Conservation (phyloP, 805 yeast genomes). For the Cyberlindnera misumaiensis region DNA sequence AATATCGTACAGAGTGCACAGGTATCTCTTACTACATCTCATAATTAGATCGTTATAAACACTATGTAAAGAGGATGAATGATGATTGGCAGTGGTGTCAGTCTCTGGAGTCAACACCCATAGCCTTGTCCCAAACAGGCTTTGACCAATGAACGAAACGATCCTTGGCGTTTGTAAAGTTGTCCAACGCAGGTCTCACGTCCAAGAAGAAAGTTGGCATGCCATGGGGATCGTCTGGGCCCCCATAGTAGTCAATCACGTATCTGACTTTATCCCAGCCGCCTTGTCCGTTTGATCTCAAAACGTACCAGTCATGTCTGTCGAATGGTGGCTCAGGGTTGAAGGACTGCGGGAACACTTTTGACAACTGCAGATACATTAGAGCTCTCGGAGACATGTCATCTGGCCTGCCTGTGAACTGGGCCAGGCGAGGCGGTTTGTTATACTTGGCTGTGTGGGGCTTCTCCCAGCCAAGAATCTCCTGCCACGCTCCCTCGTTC, state of each 20-base stretch:
- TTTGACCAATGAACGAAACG: slow-evolving; percentile 61
- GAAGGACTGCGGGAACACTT: slow-evolving; percentile 64
- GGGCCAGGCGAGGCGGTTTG: slow-evolving; percentile 66
- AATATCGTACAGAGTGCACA: too few species aligned
- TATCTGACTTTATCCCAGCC: slow-evolving; percentile 74
- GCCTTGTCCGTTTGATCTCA: slow-evolving; percentile 46
- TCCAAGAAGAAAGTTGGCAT: slow-evolving; percentile 89
- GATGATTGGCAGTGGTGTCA: background rate
- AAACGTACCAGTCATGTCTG: slow-evolving; percentile 97
- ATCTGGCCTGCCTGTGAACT: slow-evolving; percentile 89
- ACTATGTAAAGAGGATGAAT: background rate
- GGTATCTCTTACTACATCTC: too few species aligned
- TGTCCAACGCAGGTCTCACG: slow-evolving; percentile 92
- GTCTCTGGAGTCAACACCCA: slow-evolving; percentile 25
- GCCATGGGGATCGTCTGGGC: slow-evolving; percentile 85
- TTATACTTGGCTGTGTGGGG: slow-evolving; percentile 51
- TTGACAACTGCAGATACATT: slow-evolving; percentile 56
- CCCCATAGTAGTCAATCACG: slow-evolving; percentile 94
- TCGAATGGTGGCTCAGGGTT: slow-evolving; percentile 87
- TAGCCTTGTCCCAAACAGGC: slow-evolving; percentile 63
- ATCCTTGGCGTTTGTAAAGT: slow-evolving; percentile 53
- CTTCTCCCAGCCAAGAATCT: slow-evolving; percentile 86
- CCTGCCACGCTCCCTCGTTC: slow-evolving; percentile 97
- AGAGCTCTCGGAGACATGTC: slow-evolving; percentile 83
- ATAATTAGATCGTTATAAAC: background rate